Conservation (phyloP, 768 basidiomycete genomes). For the Tricholomella constricta region DNA sequence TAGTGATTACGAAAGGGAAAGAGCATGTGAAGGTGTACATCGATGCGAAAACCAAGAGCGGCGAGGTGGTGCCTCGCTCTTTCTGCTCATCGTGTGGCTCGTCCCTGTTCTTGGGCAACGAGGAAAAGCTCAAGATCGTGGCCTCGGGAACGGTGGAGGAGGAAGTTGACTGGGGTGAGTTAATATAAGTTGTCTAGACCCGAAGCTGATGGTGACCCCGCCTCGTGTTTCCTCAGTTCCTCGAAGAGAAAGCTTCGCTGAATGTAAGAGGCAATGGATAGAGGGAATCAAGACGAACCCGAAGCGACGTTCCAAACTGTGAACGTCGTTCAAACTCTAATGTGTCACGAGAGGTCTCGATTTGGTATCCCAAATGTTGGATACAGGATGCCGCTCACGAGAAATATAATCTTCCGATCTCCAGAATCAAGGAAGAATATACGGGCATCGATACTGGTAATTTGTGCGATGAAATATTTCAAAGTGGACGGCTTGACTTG, state of each 20-base stretch:
- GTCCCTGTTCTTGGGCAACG: constrained; percentile 23
- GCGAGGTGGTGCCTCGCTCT: constrained; percentile 23
- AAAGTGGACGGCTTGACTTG: no score
- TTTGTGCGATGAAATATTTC: no score
- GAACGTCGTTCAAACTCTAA: not conserved
- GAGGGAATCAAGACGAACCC: constrained; percentile 23
- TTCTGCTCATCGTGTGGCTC: constrained; percentile 30
- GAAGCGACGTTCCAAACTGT: constrained; percentile 14
- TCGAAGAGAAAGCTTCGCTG: constrained; percentile 27
- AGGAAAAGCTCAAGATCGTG: constrained; percentile 23
- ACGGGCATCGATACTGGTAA: no score
- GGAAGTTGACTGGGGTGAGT: constrained; percentile 32
- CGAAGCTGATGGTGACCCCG: not conserved
- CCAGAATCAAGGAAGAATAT: no score
- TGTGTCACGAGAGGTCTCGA: no score
- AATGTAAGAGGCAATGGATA: constrained; percentile 25
- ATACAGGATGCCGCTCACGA: no score
- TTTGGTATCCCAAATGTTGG: no score
- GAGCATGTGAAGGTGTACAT: constrained; percentile 23
- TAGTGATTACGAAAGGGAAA: constrained; percentile 22
- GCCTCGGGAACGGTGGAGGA: constrained; percentile 33
- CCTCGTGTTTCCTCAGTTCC: constrained; percentile 22
- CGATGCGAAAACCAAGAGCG: constrained; percentile 26
- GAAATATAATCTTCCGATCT: no score
- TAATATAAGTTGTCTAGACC: not conserved